Conservation (phyloP, 805 yeast genomes). For the Ogataea sp. region DNA sequence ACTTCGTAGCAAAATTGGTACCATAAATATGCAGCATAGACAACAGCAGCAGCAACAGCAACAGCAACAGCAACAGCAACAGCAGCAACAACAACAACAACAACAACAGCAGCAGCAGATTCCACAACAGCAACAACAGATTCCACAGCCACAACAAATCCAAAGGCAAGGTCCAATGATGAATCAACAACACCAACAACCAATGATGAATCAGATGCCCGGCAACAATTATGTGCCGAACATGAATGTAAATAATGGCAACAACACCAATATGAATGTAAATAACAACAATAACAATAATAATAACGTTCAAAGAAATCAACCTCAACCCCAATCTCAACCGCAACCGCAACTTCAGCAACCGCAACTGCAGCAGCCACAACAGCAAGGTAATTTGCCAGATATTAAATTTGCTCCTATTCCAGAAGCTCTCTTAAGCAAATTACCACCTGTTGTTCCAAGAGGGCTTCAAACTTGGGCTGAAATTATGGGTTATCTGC, state of each 20-base stretch:
- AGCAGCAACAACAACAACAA: slow-evolving; percentile 19
- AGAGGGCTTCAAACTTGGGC: slow-evolving; percentile 77
- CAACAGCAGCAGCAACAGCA: slow-evolving; percentile 16
- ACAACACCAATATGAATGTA: slow-evolving; percentile 20
- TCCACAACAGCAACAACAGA: slow-evolving; percentile 16
- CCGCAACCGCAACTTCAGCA: slow-evolving; percentile 18
- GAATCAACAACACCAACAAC: slow-evolving; percentile 3
- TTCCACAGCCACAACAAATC: slow-evolving; percentile 7
- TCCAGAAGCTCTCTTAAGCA: slow-evolving; percentile 56
- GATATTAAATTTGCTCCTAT: slow-evolving; percentile 61
- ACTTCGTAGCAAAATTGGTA: slow-evolving; percentile 30
- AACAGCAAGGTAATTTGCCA: slow-evolving; percentile 2
- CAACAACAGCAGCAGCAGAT: slow-evolving; percentile 17
- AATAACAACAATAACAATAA: slow-evolving; percentile 21
- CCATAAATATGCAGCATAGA: slow-evolving; percentile 28
- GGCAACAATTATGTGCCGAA: too few species aligned
- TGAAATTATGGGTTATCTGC: slow-evolving; percentile 57
- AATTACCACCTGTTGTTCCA: slow-evolving; percentile 65
- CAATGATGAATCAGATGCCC: too few species aligned
- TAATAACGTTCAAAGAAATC: slow-evolving; percentile 10
- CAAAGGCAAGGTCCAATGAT: slow-evolving; percentile 1
- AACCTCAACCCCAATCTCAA: slow-evolving; percentile 3
- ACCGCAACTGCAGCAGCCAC: slow-evolving; percentile 5
- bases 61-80: slow-evolving; percentile 17
- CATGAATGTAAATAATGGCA: slow-evolving; percentile 20